Conservation (phyloP, 805 yeast genomes). For the Cyberlindnera maclurae region DNA sequence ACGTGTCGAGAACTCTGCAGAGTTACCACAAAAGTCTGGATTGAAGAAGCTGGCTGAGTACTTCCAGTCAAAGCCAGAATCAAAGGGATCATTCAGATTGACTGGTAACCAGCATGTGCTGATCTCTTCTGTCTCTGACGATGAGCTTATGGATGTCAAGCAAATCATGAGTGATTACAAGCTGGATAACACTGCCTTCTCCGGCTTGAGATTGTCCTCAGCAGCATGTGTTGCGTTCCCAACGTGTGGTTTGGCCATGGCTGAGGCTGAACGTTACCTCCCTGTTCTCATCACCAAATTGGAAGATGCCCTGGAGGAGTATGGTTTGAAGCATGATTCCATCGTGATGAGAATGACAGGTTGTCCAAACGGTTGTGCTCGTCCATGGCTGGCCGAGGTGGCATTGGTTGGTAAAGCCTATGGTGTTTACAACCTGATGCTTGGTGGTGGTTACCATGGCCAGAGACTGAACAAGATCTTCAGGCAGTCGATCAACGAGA, state of each 20-base stretch:
- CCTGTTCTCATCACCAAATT: slow-evolving; percentile 77
- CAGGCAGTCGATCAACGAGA: slow-evolving; percentile 83
- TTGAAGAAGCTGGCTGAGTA: slow-evolving; percentile 69
- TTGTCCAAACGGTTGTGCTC: slow-evolving; percentile 97
- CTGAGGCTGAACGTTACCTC: slow-evolving; percentile 86
- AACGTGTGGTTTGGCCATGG: slow-evolving; percentile 98
- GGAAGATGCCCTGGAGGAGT: slow-evolving; percentile 83
- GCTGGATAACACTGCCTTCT: slow-evolving; percentile 75
- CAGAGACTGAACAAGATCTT: slow-evolving; percentile 86
- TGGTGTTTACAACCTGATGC: slow-evolving; percentile 87
- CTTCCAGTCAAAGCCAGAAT: slow-evolving; percentile 39
- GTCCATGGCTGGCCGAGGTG: slow-evolving; percentile 97
- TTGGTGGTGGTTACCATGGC: slow-evolving; percentile 95
- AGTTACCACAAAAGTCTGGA: slow-evolving; percentile 85
- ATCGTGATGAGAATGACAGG: slow-evolving; percentile 98
- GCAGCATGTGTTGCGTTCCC: slow-evolving; percentile 98
- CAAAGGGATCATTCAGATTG: slow-evolving; percentile 82
- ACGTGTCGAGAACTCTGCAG: slow-evolving; percentile 89
- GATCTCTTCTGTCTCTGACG: slow-evolving; percentile 65
- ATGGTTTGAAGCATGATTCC: slow-evolving; percentile 89
- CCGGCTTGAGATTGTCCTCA: slow-evolving; percentile 81
- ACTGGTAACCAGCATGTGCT: slow-evolving; percentile 95
- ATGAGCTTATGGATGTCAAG: slow-evolving; percentile 57
- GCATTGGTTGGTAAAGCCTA: slow-evolving; percentile 94
- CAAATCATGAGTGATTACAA: slow-evolving; percentile 60